Evolutionary conservation across 2,329 filamentous ascomycete genomes (phyloP).

Genomic region (Emmonsiellopsis sp.): DNA sequence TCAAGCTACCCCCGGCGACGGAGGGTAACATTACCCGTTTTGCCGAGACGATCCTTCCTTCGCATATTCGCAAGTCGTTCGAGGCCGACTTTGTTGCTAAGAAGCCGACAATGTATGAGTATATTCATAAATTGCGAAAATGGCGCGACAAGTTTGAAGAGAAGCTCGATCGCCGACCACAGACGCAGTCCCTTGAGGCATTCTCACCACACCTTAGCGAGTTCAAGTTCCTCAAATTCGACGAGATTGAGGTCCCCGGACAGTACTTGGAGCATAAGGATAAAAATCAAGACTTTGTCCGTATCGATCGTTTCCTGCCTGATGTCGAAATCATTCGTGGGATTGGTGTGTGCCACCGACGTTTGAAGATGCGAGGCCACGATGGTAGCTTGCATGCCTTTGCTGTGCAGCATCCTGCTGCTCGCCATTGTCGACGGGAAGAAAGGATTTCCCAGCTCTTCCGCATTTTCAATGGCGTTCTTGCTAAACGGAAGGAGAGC

Average conservation of each 20-base stretch:
- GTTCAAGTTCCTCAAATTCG: conserved; percentile 95
- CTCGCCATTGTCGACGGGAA: conserved; percentile 83
- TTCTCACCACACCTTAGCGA: conserved; percentile 90
- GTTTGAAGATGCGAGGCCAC: conserved; percentile 91
- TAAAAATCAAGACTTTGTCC: conserved; percentile 97
- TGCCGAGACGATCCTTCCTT: conserved; percentile 87
- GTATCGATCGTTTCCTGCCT: conserved; percentile 92
- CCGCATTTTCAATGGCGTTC: conserved; percentile 88
- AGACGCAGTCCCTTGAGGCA: conserved; percentile 65
- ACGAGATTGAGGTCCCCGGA: conserved; percentile 94
- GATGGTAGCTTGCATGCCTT: conserved; percentile 97
- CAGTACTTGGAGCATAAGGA: conserved; percentile 97
- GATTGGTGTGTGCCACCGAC: conserved; percentile 81
- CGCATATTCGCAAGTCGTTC: conserved; percentile 92
- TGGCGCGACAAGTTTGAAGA: conserved; percentile 99
- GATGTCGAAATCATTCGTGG: conserved; percentile 88
- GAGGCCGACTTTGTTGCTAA: conserved; percentile 93
- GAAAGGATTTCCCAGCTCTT: conserved; percentile 94
- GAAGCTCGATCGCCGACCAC: conserved; percentile 77
- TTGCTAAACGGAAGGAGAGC: conserved; percentile 90
- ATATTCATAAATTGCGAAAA: conserved; percentile 89
- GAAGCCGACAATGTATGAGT: conserved; percentile 96
- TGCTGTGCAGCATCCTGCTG: conserved; percentile 90
- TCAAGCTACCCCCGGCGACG: conserved; percentile 80
- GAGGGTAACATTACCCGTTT: conserved; percentile 96